Evolutionary conservation across 2,329 filamentous ascomycete genomes (phyloP).

Genomic region (Gnomoniopsis sp.): DNA sequence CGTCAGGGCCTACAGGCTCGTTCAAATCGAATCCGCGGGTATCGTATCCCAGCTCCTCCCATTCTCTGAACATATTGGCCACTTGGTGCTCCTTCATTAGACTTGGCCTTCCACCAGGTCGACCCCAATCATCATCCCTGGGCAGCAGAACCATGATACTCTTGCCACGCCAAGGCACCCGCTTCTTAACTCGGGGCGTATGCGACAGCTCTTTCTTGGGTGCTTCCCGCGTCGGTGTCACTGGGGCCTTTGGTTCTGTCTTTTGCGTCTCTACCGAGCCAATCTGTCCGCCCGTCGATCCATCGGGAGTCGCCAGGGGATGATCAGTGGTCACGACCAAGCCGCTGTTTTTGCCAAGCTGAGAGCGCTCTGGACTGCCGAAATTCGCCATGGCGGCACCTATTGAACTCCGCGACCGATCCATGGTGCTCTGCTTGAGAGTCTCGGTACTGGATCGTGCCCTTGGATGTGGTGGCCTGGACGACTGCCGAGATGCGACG

Average conservation of each 20-base stretch:
- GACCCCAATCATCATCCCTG: slow-evolving; percentile 62
- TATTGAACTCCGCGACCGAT: slow-evolving; percentile 16
- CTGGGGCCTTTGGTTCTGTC: slow-evolving; percentile 14
- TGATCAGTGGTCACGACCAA: slow-evolving; percentile 2
- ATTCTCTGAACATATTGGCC: slow-evolving; percentile 59
- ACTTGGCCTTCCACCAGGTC: slow-evolving; percentile 47
- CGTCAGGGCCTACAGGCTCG: slow-evolving; percentile 31
- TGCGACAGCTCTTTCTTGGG: slow-evolving; percentile 36
- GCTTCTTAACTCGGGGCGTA: slow-evolving; percentile 64
- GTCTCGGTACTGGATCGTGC: slow-evolving; percentile 56
- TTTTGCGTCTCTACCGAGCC: slow-evolving; percentile 2
- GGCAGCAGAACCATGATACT: slow-evolving; percentile 70
- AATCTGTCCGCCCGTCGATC: neutral
- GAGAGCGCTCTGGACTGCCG: slow-evolving; percentile 21
- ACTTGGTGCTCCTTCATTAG: slow-evolving; percentile 57
- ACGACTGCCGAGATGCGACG: slow-evolving; percentile 28
- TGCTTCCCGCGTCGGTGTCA: slow-evolving; percentile 26
- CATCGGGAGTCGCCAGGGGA: slow-evolving; percentile 11
- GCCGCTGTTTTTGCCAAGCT: neutral
- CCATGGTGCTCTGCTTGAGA: slow-evolving; percentile 38
- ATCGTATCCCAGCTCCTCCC: slow-evolving; percentile 68
- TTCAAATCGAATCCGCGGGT: slow-evolving; percentile 66
- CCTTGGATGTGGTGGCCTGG: slow-evolving; percentile 38
- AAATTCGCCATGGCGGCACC: slow-evolving; percentile 24
- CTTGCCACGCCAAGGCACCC: slow-evolving; percentile 72